Percentiles rank a stretch among this genome's conserved stretches.
Evolutionary conservation across 495 filamentous ascomycete genomes (phyloP).

Genomic region (Hyphodiscus hymeniophilus): DNA sequence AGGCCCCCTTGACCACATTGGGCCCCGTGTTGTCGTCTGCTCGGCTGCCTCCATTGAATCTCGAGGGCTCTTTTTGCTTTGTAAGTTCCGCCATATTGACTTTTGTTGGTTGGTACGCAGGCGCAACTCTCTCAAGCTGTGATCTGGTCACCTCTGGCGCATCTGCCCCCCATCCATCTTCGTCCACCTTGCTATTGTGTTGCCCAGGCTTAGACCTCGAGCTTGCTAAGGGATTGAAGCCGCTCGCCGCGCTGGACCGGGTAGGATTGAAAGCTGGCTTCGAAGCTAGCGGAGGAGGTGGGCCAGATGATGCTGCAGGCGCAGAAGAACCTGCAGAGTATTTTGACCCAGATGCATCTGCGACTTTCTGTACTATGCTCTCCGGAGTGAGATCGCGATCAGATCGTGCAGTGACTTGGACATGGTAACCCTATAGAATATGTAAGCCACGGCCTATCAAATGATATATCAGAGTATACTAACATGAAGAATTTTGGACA

Average conservation of each 20-base stretch:
- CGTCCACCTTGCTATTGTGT: constrained; percentile 40
- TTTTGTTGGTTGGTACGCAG: constrained; percentile 89
- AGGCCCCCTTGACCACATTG: constrained; percentile 79
- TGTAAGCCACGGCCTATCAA: constrained; percentile 1
- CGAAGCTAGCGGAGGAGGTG: constrained; percentile 60
- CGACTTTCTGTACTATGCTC: constrained; percentile 84
- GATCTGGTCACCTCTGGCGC: constrained; percentile 80
- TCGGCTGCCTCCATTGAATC: constrained; percentile 34
- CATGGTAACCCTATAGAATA: constrained; percentile 71
- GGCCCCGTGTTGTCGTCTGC: constrained; percentile 15
- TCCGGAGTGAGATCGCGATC: constrained; percentile 82
- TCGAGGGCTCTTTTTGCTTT: constrained; percentile 56
- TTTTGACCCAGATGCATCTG: constrained; percentile 91
- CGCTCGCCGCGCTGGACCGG: constrained; percentile 51
- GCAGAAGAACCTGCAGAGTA: constrained; percentile 55
- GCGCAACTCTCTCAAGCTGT: constrained; percentile 83
- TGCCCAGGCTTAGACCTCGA: constrained; percentile 39
- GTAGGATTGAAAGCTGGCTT: constrained; percentile 89
- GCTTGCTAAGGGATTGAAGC: constrained; percentile 55
- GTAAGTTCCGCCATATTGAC: constrained; percentile 77
- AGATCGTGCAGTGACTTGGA: constrained; percentile 91
- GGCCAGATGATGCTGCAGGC: constrained; percentile 22
- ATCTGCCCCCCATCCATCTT: constrained; percentile 94
- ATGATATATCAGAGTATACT: constrained; percentile 1
- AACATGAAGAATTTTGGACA: constrained; percentile 79